Conservation (phyloP, 1,139 yeast genomes). For the Yueomyces sp. region DNA sequence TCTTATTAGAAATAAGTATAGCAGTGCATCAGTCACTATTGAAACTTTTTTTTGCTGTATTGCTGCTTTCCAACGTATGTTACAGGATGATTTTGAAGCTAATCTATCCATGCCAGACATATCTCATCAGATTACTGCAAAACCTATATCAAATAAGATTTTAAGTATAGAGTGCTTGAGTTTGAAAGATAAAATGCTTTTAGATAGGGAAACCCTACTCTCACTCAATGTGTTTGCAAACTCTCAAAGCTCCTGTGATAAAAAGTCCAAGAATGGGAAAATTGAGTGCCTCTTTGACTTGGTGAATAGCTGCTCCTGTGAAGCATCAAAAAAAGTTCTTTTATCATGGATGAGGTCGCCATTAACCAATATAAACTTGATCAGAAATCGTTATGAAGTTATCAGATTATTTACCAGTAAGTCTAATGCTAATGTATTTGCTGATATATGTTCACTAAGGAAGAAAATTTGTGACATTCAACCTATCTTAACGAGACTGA, state of each 20-base stretch:
- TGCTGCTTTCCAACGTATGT: not conserved
- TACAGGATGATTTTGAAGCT: no score
- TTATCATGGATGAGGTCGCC: conserved; percentile 28
- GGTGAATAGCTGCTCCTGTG: conserved; percentile 21
- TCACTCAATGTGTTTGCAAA: conserved; percentile 24
- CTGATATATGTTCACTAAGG: conserved; percentile 9
- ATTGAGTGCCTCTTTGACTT: conserved; percentile 17
- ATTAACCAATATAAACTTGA: conserved; percentile 14
- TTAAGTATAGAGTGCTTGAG: not conserved
- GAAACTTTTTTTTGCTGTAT: not conserved
- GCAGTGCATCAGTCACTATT: not conserved
- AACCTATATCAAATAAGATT: not conserved
- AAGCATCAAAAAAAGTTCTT: conserved; percentile 23
- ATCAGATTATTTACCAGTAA: conserved; percentile 17
- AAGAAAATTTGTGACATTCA: conserved; percentile 22
- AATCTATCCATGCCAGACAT: not conserved
- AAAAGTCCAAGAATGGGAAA: conserved; percentile 7
- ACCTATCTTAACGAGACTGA: conserved; percentile 15
- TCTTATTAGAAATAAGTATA: no score
- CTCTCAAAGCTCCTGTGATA: conserved; percentile 6
- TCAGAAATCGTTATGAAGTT: conserved; percentile 23
- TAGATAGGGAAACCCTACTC: conserved; percentile 27
- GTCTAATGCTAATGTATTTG: conserved; percentile 9
- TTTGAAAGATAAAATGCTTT: conserved; percentile 17
- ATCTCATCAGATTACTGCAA: not conserved